These are phyloP conservation scores for Aechmea fasciata DNA, from an alignment of 176 grass and related monocot genomes.

Conservation along the genomic window DNA sequence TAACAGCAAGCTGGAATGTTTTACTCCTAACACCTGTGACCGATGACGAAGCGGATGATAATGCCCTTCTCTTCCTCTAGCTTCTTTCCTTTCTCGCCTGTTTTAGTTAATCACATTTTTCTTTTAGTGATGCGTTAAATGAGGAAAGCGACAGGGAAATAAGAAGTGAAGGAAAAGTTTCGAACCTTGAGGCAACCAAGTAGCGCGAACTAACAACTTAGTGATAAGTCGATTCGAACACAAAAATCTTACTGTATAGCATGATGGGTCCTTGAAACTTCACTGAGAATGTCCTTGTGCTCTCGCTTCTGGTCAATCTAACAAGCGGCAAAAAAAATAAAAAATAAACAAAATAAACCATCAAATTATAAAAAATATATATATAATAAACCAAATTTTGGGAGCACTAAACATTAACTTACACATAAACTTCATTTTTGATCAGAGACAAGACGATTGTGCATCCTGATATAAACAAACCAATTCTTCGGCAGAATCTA, in stretches of 20 bases:
- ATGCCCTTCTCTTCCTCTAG: slow-evolving; percentile 90
- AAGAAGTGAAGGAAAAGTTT: not conserved
- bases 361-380: not conserved
- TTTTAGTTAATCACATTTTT: slow-evolving; percentile 11
- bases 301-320: slow-evolving; percentile 35
- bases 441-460: not conserved
- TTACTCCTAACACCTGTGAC: slow-evolving; percentile 52
- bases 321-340: not conserved
- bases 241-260: slow-evolving; percentile 41
- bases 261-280: slow-evolving; percentile 19
- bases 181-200: slow-evolving; percentile 96
- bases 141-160: not conserved
- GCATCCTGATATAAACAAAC: not conserved
- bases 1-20: no score
- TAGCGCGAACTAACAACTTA: slow-evolving; percentile 40
- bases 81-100: slow-evolving; percentile 83
- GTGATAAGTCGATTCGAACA: slow-evolving; percentile 4
- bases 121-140: slow-evolving; percentile 4
- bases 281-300: slow-evolving; percentile 22
- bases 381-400: not conserved
- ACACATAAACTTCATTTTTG: no score
- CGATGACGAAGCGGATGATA: slow-evolving; percentile 87
- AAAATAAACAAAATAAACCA: slow-evolving; percentile 14
- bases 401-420: not conserved
- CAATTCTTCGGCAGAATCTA: not conserved